A percentile compares a stretch with the other conserved stretches of the same genome.
phyloP scores from a whole-genome alignment of 2,329 filamentous ascomycete species.

The Phyllosticta ampelicida region DNA sequence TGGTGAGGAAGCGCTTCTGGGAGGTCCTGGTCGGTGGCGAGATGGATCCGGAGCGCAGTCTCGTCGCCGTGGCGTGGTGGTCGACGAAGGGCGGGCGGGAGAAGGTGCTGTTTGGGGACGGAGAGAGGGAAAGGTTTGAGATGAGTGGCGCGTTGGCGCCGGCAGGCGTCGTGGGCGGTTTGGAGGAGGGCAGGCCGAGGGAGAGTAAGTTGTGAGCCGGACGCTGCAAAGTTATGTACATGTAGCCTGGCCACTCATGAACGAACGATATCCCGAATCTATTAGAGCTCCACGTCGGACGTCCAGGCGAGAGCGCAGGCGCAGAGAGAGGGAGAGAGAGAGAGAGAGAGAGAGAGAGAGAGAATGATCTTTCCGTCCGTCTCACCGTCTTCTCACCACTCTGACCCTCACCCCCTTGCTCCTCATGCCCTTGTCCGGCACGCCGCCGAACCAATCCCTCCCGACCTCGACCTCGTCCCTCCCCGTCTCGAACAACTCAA shows the following conservation, averaged over 20 bases:
- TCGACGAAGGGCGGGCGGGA: slow-evolving; percentile 52
- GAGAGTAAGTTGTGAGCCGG: slow-evolving; percentile 35
- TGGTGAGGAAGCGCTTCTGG: slow-evolving; percentile 64
- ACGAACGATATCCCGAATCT: no score
- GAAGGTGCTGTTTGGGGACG: slow-evolving; percentile 41
- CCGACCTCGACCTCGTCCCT: neutral
- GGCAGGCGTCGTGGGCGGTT: slow-evolving; percentile 1
- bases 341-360: no score
- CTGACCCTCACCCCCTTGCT: neutral
- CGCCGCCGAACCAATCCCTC: neutral
- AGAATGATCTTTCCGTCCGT: no score
- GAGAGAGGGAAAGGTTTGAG: slow-evolving; percentile 40
- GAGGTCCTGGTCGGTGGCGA: slow-evolving; percentile 69
- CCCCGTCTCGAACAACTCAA: neutral
- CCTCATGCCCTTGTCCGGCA: neutral
- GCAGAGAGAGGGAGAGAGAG: no score
- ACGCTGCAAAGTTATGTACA: neutral
- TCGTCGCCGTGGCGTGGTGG: slow-evolving; percentile 80
- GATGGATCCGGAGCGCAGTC: slow-evolving; percentile 77
- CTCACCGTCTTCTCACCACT: neutral
- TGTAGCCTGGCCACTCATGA: no score
- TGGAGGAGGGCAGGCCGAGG: slow-evolving; percentile 17
- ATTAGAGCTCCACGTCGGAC: no score
- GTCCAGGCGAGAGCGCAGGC: no score
- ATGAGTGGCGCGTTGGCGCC: slow-evolving; percentile 46